phyloP scores from a whole-genome alignment of 345 rosid genomes.

The Stellera chamaejasme region DNA sequence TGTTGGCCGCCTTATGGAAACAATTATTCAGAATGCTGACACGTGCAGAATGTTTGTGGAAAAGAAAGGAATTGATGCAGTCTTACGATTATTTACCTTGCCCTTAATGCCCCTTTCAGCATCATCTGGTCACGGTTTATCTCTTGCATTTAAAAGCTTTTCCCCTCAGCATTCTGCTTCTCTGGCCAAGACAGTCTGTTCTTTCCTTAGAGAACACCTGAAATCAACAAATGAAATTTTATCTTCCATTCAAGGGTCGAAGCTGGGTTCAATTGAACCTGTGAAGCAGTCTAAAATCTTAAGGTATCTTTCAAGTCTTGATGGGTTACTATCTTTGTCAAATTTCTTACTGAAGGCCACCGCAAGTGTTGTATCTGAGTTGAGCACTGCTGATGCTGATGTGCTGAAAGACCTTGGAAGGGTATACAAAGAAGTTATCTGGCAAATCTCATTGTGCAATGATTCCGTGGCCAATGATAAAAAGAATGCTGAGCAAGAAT shows the following conservation, averaged over 20 bases:
- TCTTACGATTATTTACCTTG: conserved; percentile 63
- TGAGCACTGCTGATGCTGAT: conserved; percentile 88
- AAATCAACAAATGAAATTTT: conserved; percentile 49
- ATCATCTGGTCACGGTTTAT: conserved; percentile 71
- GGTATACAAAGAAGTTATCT: conserved; percentile 62
- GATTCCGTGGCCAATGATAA: conserved; percentile 72
- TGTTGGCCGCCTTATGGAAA: conserved; percentile 84
- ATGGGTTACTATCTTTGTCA: conserved; percentile 67
- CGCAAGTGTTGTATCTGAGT: conserved; percentile 59
- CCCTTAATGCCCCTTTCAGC: conserved; percentile 78
- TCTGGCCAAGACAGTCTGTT: conserved; percentile 73
- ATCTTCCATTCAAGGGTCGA: conserved; percentile 47
- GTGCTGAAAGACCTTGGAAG: conserved; percentile 75
- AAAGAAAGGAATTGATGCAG: conserved; percentile 88
- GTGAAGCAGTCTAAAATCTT: conserved; percentile 44
- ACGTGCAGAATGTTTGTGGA: conserved; percentile 88
- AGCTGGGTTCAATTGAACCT: conserved; percentile 52
- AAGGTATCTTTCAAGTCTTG: conserved; percentile 70
- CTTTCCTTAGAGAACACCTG: conserved; percentile 70
- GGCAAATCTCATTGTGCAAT: conserved; percentile 78
- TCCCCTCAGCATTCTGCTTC: conserved; percentile 83
- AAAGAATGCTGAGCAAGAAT: conserved; percentile 42
- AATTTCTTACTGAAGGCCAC: conserved; percentile 80
- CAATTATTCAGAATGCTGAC: conserved; percentile 93
- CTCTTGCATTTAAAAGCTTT: conserved; percentile 89